Base-by-base conservation (phyloP, 371 early-diverging fungal species). In the Mucor racemosus region DNA sequence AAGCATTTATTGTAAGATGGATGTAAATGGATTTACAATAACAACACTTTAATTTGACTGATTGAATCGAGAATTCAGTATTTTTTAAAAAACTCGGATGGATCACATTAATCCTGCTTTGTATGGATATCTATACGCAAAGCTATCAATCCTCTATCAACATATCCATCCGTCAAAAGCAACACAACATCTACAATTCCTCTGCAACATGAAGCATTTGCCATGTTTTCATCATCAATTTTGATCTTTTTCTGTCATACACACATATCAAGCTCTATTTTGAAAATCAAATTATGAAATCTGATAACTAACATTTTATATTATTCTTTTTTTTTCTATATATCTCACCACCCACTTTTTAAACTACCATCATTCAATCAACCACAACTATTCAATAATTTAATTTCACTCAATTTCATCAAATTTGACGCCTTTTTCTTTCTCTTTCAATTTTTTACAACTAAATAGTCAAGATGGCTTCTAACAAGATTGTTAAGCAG, bases 401-500 rank as follows among this genome's bases (percentile, higher is more conserved):
- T 26, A 26, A 26, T 26, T 26, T 3, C 26, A 26, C 26, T 3
- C 26, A 26, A 26, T 26, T 26, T 26, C 38, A 38, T 38, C 4
- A 38, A 38, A 7, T 38, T 38, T 38, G 0, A 38, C 42, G 14
- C 15, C 40, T 40, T 11, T n/a, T n/a, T n/a, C n/a, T n/a, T 40
- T 26, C 38, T 38, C 5, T 38, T 11, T 38, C 38, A 38, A 38
- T 44, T 17, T 17, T 44, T 15, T 17, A n/a, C 17, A 15, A 48
- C 48, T 7, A 17, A 59, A 64, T 26, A 65, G 69, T 65, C 64
- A 76, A 60, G 72, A 84, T 84, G 85, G 81, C 81, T 79, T 79
- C 78, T 65, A 72, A 86, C 79, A 88, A 90, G 84, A 87, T 90
- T 75, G 83, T 88, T 76, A 95, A 96, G 90, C 92, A 94, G 76